Evolutionary conservation across 352 stramenopile genomes (phyloP).

Genomic region (Pythium aristosporum): DNA sequence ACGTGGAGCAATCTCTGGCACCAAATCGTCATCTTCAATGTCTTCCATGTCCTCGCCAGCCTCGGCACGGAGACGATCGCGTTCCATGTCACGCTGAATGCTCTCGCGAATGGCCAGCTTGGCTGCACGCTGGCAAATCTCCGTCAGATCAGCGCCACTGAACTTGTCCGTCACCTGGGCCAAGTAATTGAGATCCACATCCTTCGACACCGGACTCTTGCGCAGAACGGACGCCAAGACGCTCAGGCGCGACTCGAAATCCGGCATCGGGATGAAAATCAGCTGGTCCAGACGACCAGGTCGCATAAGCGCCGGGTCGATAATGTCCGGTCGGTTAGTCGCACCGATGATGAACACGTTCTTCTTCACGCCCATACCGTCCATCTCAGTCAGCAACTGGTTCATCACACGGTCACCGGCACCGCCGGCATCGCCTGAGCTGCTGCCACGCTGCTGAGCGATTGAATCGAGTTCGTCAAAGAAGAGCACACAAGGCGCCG

Average conservation of each 20-base stretch:
- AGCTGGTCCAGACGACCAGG: conserved; percentile 95
- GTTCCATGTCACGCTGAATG: conserved; percentile 98
- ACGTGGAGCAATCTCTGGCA: conserved; percentile 92
- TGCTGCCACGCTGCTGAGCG: conserved; percentile 95
- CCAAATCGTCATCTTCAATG: conserved; percentile 95
- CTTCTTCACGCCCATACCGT: conserved; percentile 98
- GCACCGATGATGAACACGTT: conserved; percentile 99
- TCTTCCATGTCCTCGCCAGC: conserved; percentile 87
- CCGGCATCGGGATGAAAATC: conserved; percentile 97
- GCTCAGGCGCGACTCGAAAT: conserved; percentile 94
- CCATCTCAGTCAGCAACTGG: conserved; percentile 99
- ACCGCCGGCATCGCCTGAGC: conserved; percentile 93
- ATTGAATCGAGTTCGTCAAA: conserved; percentile 99
- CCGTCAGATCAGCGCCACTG: conserved; percentile 98
- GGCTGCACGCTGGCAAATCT: conserved; percentile 99
- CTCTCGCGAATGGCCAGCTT: conserved; percentile 99
- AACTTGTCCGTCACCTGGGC: conserved; percentile 98
- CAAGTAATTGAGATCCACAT: conserved; percentile 98
- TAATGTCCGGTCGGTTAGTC: conserved; percentile 96
- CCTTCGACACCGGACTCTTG: conserved; percentile 97
- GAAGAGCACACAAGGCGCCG: conserved; percentile 98
- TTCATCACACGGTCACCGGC: conserved; percentile 99
- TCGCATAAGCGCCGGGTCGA: conserved; percentile 97
- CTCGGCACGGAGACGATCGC: conserved; percentile 93
- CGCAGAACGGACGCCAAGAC: conserved; percentile 96